These are phyloP conservation scores for Cytospora schulzeri DNA, from an alignment of 2,329 filamentous ascomycete species.

Conservation along the genomic window DNA sequence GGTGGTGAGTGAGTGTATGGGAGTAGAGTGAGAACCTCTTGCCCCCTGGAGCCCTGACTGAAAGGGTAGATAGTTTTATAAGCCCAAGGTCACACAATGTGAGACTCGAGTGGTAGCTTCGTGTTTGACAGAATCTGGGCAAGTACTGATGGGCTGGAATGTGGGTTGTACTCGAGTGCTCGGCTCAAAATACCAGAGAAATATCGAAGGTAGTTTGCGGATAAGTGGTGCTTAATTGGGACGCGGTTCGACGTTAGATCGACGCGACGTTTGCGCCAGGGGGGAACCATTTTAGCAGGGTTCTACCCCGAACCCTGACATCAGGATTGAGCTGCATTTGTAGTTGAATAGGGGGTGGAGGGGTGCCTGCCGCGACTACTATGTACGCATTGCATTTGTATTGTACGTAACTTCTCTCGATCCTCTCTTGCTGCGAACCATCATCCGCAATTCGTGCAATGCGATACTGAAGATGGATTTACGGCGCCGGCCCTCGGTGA, in stretches of 20 bases:
- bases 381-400: background rate
- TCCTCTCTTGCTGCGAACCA: background rate
- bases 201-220: background rate
- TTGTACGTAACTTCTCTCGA: background rate
- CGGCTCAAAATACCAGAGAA: background rate
- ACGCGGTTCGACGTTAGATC: constrained; percentile 24
- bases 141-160: background rate
- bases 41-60: background rate
- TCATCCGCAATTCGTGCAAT: constrained; percentile 7
- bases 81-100: background rate
- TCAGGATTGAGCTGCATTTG: constrained; percentile 9
- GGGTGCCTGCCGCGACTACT: constrained; percentile 36
- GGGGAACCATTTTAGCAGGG: background rate
- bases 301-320: background rate
- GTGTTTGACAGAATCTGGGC: background rate
- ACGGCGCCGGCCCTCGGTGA: constrained; percentile 57
- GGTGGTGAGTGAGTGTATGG: background rate
- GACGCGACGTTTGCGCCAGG: constrained; percentile 15
- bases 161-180: background rate
- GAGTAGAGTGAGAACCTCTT: background rate
- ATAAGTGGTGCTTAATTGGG: constrained; percentile 25
- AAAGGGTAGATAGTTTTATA: background rate
- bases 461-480: constrained; percentile 28
- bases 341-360: constrained; percentile 1
- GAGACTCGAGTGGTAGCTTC: background rate